Conservation (phyloP, 192 early-diverging fungal genomes). For the Coemansia sp. region DNA sequence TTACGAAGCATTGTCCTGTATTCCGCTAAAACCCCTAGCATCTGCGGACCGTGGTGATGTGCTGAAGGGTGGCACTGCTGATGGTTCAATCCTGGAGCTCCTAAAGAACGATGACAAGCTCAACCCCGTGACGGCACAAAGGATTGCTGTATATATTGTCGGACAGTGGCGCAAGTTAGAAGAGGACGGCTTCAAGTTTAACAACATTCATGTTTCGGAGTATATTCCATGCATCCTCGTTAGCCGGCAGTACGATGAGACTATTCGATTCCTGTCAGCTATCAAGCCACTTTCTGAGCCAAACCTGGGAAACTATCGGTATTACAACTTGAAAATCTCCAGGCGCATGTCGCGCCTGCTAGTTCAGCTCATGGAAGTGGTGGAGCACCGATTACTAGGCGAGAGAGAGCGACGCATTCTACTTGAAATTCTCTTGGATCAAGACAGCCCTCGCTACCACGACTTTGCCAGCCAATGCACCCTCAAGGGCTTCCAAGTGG, state of each 20-base stretch:
- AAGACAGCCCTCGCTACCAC: conserved; percentile 6
- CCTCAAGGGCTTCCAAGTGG: background rate
- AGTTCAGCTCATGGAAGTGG: conserved; percentile 13
- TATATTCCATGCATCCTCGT: conserved; percentile 46
- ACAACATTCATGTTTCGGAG: conserved; percentile 45
- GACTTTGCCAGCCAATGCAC: conserved; percentile 5
- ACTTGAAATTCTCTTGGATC: conserved; percentile 24
- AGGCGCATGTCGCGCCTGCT: conserved; percentile 20
- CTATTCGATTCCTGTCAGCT: conserved; percentile 33
- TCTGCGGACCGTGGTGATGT: background rate
- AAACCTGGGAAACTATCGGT: conserved; percentile 15
- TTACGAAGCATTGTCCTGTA: background rate
- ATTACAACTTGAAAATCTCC: conserved; percentile 32
- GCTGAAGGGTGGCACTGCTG: background rate
- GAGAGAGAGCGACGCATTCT: conserved; percentile 38
- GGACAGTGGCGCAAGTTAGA: conserved; percentile 42
- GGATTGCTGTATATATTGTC: conserved; percentile 24
- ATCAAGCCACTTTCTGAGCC: conserved; percentile 17
- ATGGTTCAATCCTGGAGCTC: background rate
- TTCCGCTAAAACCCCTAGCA: background rate
- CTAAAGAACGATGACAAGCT: conserved; percentile 15
- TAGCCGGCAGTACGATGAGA: conserved; percentile 38
- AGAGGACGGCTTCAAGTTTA: conserved; percentile 32
- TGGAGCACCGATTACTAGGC: conserved; percentile 14
- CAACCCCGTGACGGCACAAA: conserved; percentile 8